phyloP scores from a whole-genome alignment of 176 grass and related monocot genomes.

The Carex parvula region DNA sequence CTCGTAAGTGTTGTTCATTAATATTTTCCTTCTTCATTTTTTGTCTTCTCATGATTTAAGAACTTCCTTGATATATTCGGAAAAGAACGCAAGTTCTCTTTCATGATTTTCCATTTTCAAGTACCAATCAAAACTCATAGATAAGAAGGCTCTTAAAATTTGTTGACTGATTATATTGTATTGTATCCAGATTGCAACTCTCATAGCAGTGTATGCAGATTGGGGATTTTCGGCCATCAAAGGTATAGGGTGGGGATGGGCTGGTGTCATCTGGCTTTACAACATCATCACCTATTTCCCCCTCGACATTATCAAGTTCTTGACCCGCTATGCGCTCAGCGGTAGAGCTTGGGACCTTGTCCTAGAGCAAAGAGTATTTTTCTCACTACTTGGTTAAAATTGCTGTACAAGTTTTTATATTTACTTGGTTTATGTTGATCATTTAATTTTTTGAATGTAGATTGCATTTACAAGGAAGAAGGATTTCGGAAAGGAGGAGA shows the following conservation, averaged over 20 bases:
- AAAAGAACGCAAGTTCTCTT: background rate
- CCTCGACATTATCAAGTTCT: slow-evolving; percentile 81
- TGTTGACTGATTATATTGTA: slow-evolving; percentile 6
- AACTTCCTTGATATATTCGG: background rate
- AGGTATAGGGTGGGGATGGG: slow-evolving; percentile 92
- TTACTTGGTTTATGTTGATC: background rate
- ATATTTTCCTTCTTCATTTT: background rate
- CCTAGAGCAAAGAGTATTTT: slow-evolving; percentile 72
- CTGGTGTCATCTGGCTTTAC: slow-evolving; percentile 84
- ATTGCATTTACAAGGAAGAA: slow-evolving; percentile 86
- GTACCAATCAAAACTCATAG: background rate
- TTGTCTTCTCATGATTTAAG: background rate
- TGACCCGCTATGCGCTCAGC: slow-evolving; percentile 70
- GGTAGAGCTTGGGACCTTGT: slow-evolving; percentile 85
- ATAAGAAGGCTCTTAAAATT: background rate
- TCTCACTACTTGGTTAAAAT: background rate
- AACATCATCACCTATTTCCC: slow-evolving; percentile 79
- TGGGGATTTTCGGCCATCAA: slow-evolving; percentile 77
- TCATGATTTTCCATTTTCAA: slow-evolving; percentile 3
- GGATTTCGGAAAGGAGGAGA: slow-evolving; percentile 70
- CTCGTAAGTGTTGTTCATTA: slow-evolving; percentile 36
- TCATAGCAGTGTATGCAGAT: slow-evolving; percentile 76
- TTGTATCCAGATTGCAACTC: slow-evolving; percentile 60
- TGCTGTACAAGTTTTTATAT: background rate
- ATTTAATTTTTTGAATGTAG: slow-evolving; percentile 22